A percentile compares a stretch with the other conserved stretches of the same genome.
Conservation (phyloP, 2,329 filamentous ascomycete genomes). For the Bipolaris oryzae region DNA sequence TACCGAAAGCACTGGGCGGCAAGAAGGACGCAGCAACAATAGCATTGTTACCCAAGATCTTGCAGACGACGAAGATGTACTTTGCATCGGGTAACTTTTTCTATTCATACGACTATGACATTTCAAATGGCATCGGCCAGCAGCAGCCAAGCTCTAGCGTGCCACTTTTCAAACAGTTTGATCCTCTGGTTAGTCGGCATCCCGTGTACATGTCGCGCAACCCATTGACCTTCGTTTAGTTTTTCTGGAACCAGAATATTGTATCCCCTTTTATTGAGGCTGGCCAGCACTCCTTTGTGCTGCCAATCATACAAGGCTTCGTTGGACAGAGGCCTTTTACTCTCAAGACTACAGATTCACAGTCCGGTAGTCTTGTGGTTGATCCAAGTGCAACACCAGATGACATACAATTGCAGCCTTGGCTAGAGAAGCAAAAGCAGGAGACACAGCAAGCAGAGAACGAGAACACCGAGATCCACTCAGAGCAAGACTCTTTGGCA, state of each 20-base stretch:
- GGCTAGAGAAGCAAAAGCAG: slow-evolving; percentile 38
- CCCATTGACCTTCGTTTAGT: slow-evolving; percentile 52
- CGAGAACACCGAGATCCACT: slow-evolving; percentile 15
- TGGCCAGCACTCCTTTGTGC: slow-evolving; percentile 71
- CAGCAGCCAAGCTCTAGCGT: slow-evolving; percentile 54
- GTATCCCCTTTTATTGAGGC: slow-evolving; percentile 73
- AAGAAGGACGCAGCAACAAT: slow-evolving; percentile 41
- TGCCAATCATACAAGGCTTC: slow-evolving; percentile 93
- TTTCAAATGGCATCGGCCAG: slow-evolving; percentile 69
- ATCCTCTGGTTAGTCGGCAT: slow-evolving; percentile 62
- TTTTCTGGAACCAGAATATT: slow-evolving; percentile 90
- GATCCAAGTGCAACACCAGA: slow-evolving; percentile 42
- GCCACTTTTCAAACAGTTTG: slow-evolving; percentile 74
- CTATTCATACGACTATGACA: slow-evolving; percentile 93
- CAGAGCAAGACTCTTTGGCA: slow-evolving; percentile 44
- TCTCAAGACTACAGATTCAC: slow-evolving; percentile 60
- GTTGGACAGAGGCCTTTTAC: slow-evolving; percentile 84
- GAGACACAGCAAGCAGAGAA: slow-evolving; percentile 27
- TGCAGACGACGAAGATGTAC: slow-evolving; percentile 82
- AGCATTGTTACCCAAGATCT: slow-evolving; percentile 75
- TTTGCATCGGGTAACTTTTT: slow-evolving; percentile 86
- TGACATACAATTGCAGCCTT: slow-evolving; percentile 45
- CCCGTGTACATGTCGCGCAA: neutral
- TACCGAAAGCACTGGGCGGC: slow-evolving; percentile 43
- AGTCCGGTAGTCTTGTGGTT: slow-evolving; percentile 42